These are phyloP conservation scores for Perkinsus marinus DNA, from an alignment of 169 alveolate genomes.

Conservation along the genomic window DNA sequence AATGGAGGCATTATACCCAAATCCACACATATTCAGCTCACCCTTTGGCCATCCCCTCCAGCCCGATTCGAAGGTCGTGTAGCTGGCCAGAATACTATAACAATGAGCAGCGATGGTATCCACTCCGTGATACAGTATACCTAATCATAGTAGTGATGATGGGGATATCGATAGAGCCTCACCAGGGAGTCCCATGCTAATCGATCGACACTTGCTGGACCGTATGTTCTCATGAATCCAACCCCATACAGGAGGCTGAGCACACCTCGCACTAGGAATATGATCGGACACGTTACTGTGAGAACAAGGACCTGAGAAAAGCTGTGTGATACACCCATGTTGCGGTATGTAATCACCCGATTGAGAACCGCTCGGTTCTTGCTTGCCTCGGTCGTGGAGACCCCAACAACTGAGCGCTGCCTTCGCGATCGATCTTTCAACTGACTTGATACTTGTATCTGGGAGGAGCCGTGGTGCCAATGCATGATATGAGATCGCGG, in stretches of 20 bases:
- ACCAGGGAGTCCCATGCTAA: background rate
- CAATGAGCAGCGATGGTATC: background rate
- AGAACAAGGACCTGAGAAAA: background rate
- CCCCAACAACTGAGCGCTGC: background rate
- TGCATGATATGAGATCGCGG: background rate
- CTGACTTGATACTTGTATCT: background rate
- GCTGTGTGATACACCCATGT: no score
- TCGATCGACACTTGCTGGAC: background rate
- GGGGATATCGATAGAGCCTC: no score
- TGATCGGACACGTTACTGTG: background rate
- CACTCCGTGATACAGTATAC: background rate
- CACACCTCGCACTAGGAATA: background rate
- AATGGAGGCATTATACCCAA: background rate
- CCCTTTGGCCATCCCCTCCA: background rate
- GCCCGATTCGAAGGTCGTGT: background rate
- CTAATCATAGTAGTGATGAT: background rate
- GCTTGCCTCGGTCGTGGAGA: background rate
- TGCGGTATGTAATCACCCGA: background rate
- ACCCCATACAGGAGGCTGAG: background rate
- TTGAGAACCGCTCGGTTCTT: background rate
- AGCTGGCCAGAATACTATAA: background rate
- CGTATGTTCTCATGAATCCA: background rate
- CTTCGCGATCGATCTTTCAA: background rate
- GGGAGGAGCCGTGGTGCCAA: background rate
- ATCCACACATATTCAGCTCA: background rate